Conservation (phyloP, 2,329 filamentous ascomycete genomes). For the Didymellaceae sp. region DNA sequence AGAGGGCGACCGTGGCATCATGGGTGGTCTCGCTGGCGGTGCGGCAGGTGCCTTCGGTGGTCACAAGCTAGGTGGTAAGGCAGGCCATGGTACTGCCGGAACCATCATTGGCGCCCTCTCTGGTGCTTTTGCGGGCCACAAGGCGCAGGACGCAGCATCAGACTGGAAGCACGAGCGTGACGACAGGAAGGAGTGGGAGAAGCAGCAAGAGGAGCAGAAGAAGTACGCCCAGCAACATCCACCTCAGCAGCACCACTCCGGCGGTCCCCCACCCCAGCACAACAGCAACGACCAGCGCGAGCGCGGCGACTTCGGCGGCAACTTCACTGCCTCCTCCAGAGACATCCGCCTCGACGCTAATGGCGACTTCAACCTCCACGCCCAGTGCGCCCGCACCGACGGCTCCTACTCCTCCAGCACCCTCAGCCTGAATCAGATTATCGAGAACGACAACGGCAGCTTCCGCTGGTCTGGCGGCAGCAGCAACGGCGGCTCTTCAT, state of each 20-base stretch:
- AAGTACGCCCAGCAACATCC: slow-evolving; percentile 26
- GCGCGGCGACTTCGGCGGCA: slow-evolving; percentile 30
- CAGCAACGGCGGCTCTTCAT: slow-evolving; percentile 20
- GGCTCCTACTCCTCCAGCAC: slow-evolving; percentile 33
- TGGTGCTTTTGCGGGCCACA: slow-evolving; percentile 35
- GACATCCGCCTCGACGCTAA: slow-evolving; percentile 36
- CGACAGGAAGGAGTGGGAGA: slow-evolving; percentile 36
- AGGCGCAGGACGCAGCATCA: slow-evolving; percentile 28
- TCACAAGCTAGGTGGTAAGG: slow-evolving; percentile 33
- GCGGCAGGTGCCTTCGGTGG: slow-evolving; percentile 38
- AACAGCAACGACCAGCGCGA: slow-evolving; percentile 19
- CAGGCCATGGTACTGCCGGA: slow-evolving; percentile 32
- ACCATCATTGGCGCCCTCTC: slow-evolving; percentile 33
- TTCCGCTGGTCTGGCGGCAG: slow-evolving; percentile 34
- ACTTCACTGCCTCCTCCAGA: slow-evolving; percentile 32
- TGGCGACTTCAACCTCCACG: slow-evolving; percentile 37
- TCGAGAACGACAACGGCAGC: slow-evolving; percentile 34
- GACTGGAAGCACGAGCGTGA: slow-evolving; percentile 38
- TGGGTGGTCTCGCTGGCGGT: slow-evolving; percentile 35
- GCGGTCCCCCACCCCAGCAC: neutral
- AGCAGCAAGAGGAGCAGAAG: slow-evolving; percentile 25
- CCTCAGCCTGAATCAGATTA: slow-evolving; percentile 28
- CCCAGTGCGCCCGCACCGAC: slow-evolving; percentile 32
- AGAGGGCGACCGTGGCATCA: slow-evolving; percentile 35
- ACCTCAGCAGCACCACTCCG: slow-evolving; percentile 4